These are phyloP conservation scores for Boletales sp. DNA, from an alignment of 768 basidiomycete species.

Conservation along the genomic window DNA sequence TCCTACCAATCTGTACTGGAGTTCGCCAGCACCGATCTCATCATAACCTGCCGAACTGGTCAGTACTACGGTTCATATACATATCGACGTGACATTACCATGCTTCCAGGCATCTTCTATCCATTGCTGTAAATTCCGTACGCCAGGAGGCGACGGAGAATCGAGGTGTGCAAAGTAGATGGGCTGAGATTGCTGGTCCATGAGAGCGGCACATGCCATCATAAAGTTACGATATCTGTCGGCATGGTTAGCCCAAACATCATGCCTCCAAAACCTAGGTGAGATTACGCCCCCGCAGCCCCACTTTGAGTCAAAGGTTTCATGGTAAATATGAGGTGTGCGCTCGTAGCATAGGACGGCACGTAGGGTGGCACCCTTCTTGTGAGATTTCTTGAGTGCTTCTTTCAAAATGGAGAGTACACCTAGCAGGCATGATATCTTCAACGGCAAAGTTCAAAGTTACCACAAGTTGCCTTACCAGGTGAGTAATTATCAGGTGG, in stretches of 20 bases:
- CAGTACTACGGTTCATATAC: not conserved
- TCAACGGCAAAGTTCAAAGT: constrained; percentile 13
- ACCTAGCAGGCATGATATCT: constrained; percentile 35
- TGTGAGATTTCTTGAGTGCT: constrained; percentile 49
- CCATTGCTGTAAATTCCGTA: constrained; percentile 72
- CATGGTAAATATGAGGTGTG: constrained; percentile 55
- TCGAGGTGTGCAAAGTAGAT: constrained; percentile 61
- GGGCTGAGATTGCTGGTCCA: constrained; percentile 61
- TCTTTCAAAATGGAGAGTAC: constrained; percentile 61
- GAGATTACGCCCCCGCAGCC: constrained; percentile 59
- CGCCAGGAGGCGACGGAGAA: constrained; percentile 55
- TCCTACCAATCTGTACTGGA: constrained; percentile 48
- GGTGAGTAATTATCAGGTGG: constrained; percentile 63
- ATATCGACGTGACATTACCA: constrained; percentile 36
- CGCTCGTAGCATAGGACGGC: constrained; percentile 64
- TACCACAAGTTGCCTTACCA: constrained; percentile 44
- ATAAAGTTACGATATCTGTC: constrained; percentile 77
- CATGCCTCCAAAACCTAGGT: constrained; percentile 1
- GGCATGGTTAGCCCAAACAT: not conserved
- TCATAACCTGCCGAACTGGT: constrained; percentile 57
- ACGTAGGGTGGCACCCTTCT: constrained; percentile 44
- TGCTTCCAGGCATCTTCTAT: constrained; percentile 79
- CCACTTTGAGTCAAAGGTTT: constrained; percentile 64
- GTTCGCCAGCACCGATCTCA: constrained; percentile 56
- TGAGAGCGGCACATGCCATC: constrained; percentile 71